Percentiles rank a stretch among this genome's conserved stretches.
These are phyloP conservation scores for Auriscalpium vulgare DNA, from an alignment of 768 basidiomycete genomes.

Conservation along the genomic window DNA sequence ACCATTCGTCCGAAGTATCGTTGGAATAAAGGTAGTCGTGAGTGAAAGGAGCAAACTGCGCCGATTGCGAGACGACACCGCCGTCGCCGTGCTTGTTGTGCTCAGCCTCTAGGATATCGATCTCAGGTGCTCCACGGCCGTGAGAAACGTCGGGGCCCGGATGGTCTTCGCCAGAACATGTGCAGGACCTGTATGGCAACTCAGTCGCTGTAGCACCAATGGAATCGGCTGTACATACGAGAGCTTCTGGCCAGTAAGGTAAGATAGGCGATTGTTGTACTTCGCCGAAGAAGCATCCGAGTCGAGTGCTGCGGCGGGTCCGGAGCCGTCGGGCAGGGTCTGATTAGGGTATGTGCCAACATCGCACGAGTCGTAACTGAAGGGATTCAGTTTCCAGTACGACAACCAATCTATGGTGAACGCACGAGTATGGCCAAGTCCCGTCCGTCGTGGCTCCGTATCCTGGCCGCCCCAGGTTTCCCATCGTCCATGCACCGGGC, in stretches of 20 bases:
- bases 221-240: conserved; percentile 36
- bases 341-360: conserved; percentile 51
- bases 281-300: conserved; percentile 38
- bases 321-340: conserved; percentile 35
- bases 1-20: conserved; percentile 25
- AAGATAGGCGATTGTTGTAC: conserved; percentile 59
- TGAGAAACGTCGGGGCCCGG: conserved; percentile 49
- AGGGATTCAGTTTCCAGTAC: background rate
- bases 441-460: conserved; percentile 78
- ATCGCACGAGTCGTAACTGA: conserved; percentile 48
- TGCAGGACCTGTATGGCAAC: conserved; percentile 48
- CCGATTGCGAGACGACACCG: conserved; percentile 64
- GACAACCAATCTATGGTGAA: conserved; percentile 3
- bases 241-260: conserved; percentile 69
- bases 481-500: conserved; percentile 88
- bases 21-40: conserved; percentile 35
- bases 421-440: conserved; percentile 74
- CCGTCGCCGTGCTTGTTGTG: conserved; percentile 44
- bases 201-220: too few species aligned
- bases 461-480: conserved; percentile 78
- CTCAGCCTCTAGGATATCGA: conserved; percentile 77
- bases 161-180: conserved; percentile 69
- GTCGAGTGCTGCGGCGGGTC: conserved; percentile 55
- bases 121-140: conserved; percentile 75
- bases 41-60: conserved; percentile 61